Evolutionary conservation across 345 rosid species (phyloP).

Genomic region (Euphorbia lathyris): DNA sequence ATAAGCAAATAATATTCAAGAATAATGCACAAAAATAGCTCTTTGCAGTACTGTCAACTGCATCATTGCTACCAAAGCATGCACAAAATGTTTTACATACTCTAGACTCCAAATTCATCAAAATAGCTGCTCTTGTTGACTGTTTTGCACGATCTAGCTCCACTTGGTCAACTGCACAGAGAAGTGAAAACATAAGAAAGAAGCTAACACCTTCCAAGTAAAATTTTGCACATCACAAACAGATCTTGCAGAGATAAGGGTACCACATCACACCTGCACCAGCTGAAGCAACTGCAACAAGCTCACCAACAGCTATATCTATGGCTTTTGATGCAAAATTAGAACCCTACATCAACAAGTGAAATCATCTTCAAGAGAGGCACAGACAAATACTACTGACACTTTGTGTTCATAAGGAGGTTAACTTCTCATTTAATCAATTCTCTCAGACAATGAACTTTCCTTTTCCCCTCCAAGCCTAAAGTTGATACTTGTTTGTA

Average conservation of each 20-base stretch:
- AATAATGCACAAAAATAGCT: background rate
- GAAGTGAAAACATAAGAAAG: background rate
- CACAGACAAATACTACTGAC: background rate
- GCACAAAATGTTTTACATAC: conserved; percentile 8
- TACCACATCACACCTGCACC: conserved; percentile 16
- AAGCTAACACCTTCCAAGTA: background rate
- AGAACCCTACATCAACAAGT: conserved; percentile 16
- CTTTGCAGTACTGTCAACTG: background rate
- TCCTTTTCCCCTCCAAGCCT: background rate
- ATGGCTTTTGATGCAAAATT: conserved; percentile 20
- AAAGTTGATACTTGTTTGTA: background rate
- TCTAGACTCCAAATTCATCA: conserved; percentile 26
- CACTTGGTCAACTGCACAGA: conserved; percentile 23
- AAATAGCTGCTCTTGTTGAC: conserved; percentile 15
- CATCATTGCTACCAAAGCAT: background rate
- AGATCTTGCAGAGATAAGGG: background rate
- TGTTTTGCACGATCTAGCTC: conserved; percentile 22
- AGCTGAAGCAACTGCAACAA: conserved; percentile 14
- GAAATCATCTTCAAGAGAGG: background rate
- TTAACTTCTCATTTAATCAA: background rate
- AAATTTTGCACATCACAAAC: background rate
- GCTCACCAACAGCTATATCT: conserved; percentile 17
- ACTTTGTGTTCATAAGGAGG: background rate
- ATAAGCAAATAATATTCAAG: conserved; percentile 5
- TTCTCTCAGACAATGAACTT: background rate